Evolutionary conservation across 495 filamentous ascomycete genomes (phyloP).

Genomic region (Cercophora samala): DNA sequence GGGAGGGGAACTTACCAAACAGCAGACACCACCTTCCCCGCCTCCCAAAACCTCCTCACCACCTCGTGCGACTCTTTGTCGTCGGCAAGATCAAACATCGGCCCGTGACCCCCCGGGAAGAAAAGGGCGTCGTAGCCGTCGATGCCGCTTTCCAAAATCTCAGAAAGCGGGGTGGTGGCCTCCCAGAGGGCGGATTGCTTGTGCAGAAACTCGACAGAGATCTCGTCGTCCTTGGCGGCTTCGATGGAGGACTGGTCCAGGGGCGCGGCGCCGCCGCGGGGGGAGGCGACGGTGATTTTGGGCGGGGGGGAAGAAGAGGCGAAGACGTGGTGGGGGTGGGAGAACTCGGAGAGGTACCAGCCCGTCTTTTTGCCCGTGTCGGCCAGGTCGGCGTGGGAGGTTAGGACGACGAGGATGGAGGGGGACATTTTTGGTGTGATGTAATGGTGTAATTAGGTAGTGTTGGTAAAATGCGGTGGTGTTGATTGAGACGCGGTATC

Average conservation of each 20-base stretch:
- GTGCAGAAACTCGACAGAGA: conserved; percentile 51
- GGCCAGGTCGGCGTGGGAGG: conserved; percentile 56
- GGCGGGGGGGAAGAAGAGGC: conserved; percentile 40
- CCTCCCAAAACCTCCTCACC: conserved; percentile 57
- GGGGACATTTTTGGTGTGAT: conserved; percentile 18
- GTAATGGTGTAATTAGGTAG: conserved; percentile 4
- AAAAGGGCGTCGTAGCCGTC: conserved; percentile 66
- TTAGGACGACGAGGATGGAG: conserved; percentile 67
- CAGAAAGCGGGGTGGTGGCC: conserved; percentile 53
- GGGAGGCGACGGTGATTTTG: conserved; percentile 59
- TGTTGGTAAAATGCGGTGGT: not conserved
- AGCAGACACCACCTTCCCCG: conserved; percentile 60
- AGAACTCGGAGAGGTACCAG: conserved; percentile 71
- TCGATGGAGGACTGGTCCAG: conserved; percentile 65
- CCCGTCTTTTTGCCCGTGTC: conserved; percentile 55
- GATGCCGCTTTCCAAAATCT: conserved; percentile 47
- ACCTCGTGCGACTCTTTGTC: conserved; percentile 52
- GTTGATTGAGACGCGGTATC: not conserved
- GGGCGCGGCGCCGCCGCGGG: conserved; percentile 63
- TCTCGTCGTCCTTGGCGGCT: conserved; percentile 53
- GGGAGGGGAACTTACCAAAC: conserved; percentile 57
- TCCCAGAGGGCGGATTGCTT: conserved; percentile 58
- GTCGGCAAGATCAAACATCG: conserved; percentile 66
- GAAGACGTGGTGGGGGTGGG: conserved; percentile 65
- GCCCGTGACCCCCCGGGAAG: conserved; percentile 76